Conservation (phyloP, 257 asterid species). For the Primulina eburnea region DNA sequence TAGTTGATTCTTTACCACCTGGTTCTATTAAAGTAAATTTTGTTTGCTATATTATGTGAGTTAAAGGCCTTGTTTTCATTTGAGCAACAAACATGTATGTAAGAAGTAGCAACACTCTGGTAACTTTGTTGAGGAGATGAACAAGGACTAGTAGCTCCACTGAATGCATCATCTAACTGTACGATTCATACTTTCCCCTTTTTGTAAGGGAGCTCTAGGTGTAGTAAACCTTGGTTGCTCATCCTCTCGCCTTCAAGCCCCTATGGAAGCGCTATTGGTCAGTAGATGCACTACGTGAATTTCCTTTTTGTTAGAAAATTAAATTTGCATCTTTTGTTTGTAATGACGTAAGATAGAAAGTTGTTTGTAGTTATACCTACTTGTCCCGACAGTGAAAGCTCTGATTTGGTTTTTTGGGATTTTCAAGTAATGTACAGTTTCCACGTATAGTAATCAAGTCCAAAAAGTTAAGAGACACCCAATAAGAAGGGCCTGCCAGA, state of each 20-base stretch:
- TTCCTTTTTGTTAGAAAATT: not conserved
- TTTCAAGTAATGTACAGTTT: not conserved
- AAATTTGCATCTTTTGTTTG: not conserved
- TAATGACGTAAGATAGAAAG: not conserved
- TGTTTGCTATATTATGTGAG: not conserved
- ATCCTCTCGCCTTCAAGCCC: not conserved
- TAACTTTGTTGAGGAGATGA: not conserved
- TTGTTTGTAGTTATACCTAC: not conserved
- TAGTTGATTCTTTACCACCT: slow-evolving; percentile 13
- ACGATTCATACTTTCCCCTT: not conserved
- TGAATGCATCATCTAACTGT: not conserved
- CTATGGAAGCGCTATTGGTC: not conserved
- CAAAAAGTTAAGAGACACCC: not conserved
- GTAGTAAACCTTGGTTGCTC: not conserved
- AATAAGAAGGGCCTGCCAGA: not conserved
- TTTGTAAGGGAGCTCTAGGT: not conserved
- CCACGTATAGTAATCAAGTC: not conserved
- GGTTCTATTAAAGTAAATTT: not conserved
- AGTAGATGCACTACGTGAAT: not conserved
- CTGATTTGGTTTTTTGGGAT: not conserved
- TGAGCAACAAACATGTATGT: not conserved
- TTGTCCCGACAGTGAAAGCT: not conserved
- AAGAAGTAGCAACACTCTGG: not conserved
- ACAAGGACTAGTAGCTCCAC: not conserved
- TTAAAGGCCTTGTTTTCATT: not conserved